A percentile compares a stretch with the other conserved stretches of the same genome.
Evolutionary conservation across 768 basidiomycete genomes (phyloP).

Genomic region (Strobilomyces echinocephalus): DNA sequence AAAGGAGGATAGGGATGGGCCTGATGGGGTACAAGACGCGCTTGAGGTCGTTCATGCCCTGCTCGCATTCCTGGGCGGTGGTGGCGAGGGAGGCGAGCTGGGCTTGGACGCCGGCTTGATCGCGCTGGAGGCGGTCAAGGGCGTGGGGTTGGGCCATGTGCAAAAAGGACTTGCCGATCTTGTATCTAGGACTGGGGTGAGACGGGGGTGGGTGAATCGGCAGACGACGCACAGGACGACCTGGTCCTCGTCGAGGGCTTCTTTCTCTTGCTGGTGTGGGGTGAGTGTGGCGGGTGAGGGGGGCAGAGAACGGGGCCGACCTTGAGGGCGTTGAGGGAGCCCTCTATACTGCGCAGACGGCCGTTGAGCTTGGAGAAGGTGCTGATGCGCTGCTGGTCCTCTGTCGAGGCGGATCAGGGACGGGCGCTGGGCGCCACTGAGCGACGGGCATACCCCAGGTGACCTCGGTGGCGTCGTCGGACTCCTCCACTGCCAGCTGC

Average conservation of each 20-base stretch:
- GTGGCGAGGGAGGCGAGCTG: too few species aligned
- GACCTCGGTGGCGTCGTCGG: conserved; percentile 69
- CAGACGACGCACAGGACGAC: conserved; percentile 24
- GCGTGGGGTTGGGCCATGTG: too few species aligned
- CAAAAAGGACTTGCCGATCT: too few species aligned
- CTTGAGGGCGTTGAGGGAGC: conserved; percentile 67
- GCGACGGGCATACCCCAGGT: conserved; percentile 63
- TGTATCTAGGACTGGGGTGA: too few species aligned
- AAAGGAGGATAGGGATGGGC: too few species aligned
- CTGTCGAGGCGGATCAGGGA: conserved; percentile 27
- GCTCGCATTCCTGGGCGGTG: too few species aligned
- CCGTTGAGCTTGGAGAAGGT: conserved; percentile 88
- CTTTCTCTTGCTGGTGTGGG: conserved; percentile 77
- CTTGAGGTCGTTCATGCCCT: too few species aligned
- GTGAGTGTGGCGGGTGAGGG: neutral
- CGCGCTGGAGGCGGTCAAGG: too few species aligned
- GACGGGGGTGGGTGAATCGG: too few species aligned
- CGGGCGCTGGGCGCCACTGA: neutral
- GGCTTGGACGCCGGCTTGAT: too few species aligned
- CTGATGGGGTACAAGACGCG: too few species aligned
- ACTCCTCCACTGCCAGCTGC: conserved; percentile 67
- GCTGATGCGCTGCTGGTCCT: conserved; percentile 89
- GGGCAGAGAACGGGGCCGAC: conserved; percentile 48
- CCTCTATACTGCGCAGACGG: conserved; percentile 66
- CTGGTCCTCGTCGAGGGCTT: conserved; percentile 85